Evolutionary conservation across 164 flowering plant genomes (phyloP).

Genomic region (Tetracentron sinense): DNA sequence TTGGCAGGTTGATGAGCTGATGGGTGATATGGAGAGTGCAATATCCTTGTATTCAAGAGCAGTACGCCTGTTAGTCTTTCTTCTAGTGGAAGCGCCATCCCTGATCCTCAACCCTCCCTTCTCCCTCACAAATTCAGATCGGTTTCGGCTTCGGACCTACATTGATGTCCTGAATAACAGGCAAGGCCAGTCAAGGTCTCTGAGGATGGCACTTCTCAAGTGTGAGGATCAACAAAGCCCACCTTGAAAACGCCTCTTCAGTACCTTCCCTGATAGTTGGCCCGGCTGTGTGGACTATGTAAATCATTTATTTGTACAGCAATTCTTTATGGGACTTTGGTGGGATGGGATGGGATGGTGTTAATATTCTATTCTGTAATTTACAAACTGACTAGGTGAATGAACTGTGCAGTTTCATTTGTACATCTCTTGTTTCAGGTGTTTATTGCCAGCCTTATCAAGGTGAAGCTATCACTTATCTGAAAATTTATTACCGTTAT

Average conservation of each 20-base stretch:
- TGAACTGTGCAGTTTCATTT: background rate
- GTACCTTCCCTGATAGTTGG: background rate
- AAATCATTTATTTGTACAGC: constrained; percentile 55
- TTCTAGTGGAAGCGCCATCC: constrained; percentile 86
- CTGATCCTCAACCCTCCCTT: constrained; percentile 90
- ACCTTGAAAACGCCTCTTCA: constrained; percentile 13
- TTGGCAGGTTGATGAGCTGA: constrained; percentile 70
- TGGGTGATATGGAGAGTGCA: constrained; percentile 74
- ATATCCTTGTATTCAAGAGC: constrained; percentile 63
- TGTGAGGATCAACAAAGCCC: constrained; percentile 45
- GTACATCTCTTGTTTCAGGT: too few species aligned
- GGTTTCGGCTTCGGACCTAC: constrained; percentile 70
- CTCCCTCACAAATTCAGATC: constrained; percentile 78
- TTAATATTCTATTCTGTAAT: background rate
- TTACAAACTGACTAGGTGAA: background rate
- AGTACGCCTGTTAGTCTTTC: constrained; percentile 62
- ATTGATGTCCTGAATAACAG: constrained; percentile 70
- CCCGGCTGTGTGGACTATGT: constrained; percentile 8
- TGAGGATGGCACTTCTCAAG: constrained; percentile 56
- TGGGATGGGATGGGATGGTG: background rate
- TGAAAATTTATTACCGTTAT: too few species aligned
- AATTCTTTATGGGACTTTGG: constrained; percentile 38
- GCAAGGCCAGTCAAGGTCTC: constrained; percentile 64
- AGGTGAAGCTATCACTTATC: too few species aligned
- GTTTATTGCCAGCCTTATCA: too few species aligned